Base-by-base conservation (phyloP, 129 eudicot genomes). In the Flaveria ramosissima region DNA sequence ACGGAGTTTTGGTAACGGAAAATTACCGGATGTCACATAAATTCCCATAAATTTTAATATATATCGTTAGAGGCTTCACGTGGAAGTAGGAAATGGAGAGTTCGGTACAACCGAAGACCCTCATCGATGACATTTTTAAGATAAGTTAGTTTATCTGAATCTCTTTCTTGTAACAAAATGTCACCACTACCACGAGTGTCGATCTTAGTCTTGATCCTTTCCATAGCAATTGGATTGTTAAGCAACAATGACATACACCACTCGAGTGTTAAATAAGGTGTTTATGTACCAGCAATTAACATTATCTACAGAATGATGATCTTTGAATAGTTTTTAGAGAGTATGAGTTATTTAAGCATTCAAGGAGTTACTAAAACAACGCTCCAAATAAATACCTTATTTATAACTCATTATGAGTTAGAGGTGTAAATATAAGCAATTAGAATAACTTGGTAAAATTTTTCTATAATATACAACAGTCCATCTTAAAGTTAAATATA, bases 241-340 rank as follows among this genome's bases (percentile, higher is more conserved):
- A 83, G 83, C 14, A 83, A 63, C 26, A 73, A 80, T 0, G 78
- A 39, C 77, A 82, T 50, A 47, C 41, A 41, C 78, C 85, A 76
- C 55, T 85, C 80, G 39, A 81, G 56, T 48, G 84, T 84, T 53
- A 52, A 59, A 3, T 84, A 26, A 21, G 84, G 65, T 2, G 90
- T 53, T 53, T 53, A 11, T 53, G 60, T 53, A 15, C 60, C 60
- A 4, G 60, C 24, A 53, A 16, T 17, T 6, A 53, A 3, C 60
- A n/a, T 53, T 16, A 17, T 16, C 60, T 53, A 24, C 60, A 47
- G 4, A 6, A 42, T 42, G 46, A 42, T 42, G 10, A 42, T 26
- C 27, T 26, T 26, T 26, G 27, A 26, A 26, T 42, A 5, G 46
- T 42, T 7, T 42, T 9, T 6, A 1, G 1, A 26, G 27, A 26